Percentiles rank a stretch among this genome's conserved stretches.
Evolutionary conservation across 164 flowering plant genomes (phyloP).

Genomic region (Kalanchoe fedtschenkoi): DNA sequence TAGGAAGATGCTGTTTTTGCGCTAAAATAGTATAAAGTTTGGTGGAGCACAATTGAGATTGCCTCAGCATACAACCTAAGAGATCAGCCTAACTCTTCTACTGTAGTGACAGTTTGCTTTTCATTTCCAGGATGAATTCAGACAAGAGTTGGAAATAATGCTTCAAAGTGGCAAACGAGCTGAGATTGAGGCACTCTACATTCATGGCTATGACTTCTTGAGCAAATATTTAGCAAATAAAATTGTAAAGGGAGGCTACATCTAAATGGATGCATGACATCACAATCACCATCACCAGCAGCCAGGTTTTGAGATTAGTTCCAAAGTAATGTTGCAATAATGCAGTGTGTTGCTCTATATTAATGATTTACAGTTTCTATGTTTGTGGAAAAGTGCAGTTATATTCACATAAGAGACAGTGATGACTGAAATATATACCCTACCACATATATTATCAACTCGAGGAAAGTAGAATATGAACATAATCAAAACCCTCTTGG

Average conservation of each 20-base stretch:
- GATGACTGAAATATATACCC: too few relatives aligned
- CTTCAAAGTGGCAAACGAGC: slow-evolving; percentile 58
- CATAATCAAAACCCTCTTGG: too few relatives aligned
- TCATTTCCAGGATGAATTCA: slow-evolving; percentile 46
- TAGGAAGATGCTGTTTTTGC: too few relatives aligned
- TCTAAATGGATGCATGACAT: slow-evolving; percentile 17
- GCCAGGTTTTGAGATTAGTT: too few relatives aligned
- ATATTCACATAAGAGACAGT: too few relatives aligned
- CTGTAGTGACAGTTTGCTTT: background rate
- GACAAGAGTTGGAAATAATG: slow-evolving; percentile 59
- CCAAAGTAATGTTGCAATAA: background rate
- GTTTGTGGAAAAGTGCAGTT: too few relatives aligned
- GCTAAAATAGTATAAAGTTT: too few relatives aligned
- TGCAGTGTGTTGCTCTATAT: background rate
- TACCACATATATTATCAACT: too few relatives aligned
- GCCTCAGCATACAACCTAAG: background rate
- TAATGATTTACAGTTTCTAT: too few relatives aligned
- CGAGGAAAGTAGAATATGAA: too few relatives aligned
- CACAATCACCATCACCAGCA: background rate
- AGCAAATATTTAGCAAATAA: slow-evolving; percentile 60
- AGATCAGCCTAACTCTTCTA: background rate
- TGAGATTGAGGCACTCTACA: slow-evolving; percentile 80
- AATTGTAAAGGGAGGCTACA: slow-evolving; percentile 63
- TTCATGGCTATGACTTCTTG: slow-evolving; percentile 69
- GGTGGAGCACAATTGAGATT: background rate